Conservation (phyloP, 257 asterid genomes). For the Solanum gracilifrons region DNA sequence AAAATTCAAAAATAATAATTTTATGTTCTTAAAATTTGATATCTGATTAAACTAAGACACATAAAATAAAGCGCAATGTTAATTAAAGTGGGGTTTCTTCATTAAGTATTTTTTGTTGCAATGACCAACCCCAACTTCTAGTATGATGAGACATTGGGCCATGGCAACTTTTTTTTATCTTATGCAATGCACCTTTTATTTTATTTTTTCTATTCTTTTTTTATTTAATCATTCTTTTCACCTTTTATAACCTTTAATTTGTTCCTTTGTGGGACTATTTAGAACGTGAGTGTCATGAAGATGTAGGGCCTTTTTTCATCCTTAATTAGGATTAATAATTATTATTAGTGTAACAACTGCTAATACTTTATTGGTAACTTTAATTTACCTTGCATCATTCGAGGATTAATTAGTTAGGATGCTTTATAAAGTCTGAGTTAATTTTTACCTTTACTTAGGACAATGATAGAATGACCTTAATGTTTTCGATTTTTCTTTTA, state of each 20-base stretch:
- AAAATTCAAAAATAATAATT: not conserved
- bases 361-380: not conserved
- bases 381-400: not conserved
- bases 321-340: not conserved
- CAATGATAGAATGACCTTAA: not conserved
- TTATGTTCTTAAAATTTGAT: rapidly evolving
- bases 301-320: conserved; percentile 17
- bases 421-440: not conserved
- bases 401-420: not conserved
- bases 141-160: conserved; percentile 30
- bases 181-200: not conserved
- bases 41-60: not conserved
- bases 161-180: not conserved
- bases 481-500: not conserved
- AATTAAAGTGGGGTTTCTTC: not conserved
- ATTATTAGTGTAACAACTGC: not conserved
- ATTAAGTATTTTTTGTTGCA: not conserved
- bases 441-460: not conserved
- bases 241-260: conserved; percentile 19
- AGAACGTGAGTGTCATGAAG: conserved; percentile 46
- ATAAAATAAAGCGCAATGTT: too few species aligned
- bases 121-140: conserved; percentile 2
- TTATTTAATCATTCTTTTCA: conserved; percentile 14
- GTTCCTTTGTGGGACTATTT: conserved; percentile 18
- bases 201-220: not conserved